Evolutionary conservation across 345 rosid genomes (phyloP), one percentile per base, ranked within the genome.

Genomic region (Citrus cavaleriei): DNA sequence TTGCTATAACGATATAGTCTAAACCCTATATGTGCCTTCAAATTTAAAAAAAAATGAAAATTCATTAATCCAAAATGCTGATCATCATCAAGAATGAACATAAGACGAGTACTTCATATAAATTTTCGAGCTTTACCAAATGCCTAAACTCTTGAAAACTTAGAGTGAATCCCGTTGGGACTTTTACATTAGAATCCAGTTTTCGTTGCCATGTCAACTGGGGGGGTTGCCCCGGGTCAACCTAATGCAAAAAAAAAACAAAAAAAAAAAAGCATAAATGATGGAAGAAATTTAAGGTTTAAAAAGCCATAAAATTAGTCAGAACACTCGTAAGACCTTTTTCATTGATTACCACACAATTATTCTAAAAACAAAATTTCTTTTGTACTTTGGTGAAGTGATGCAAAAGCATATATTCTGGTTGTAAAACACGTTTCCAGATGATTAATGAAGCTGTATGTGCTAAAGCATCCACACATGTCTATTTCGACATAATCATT

Each of bases 11-110:
- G 87, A 88, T 87, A 83, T 68, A 93, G 71, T 55, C 95, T 86
- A 59, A 88, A 62, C 32, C 97, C 97, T 77, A 84, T 25, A 32
- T 92, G 92, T 76, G 89, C 88, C 97, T 93, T 82, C 78, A 54
- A 37, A 38, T 7, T 38, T 8, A 0, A 57, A 76, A 69, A 13
- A 1, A 68, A 14, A 38, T 5, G 42, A 68, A 8, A 38, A 38
- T 37, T 38, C 30, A 14, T 13, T 62, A 27, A 62, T 28, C 18
- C 67, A 62, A 13, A 28, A 61, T 34, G 34, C 35, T 28, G 37
- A 28, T 8, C 6, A 62, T 25, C 35, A 62, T 62, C 18, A 13
- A 27, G 16, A 27, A 8, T 13, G 35, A 62, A 62, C 30, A 54
- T 4, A 54, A 54, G 2, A 51, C 7, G 58, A 54, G 58, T 16